Conservation (phyloP, 495 filamentous ascomycete species). For the Penicillium turbatum region DNA sequence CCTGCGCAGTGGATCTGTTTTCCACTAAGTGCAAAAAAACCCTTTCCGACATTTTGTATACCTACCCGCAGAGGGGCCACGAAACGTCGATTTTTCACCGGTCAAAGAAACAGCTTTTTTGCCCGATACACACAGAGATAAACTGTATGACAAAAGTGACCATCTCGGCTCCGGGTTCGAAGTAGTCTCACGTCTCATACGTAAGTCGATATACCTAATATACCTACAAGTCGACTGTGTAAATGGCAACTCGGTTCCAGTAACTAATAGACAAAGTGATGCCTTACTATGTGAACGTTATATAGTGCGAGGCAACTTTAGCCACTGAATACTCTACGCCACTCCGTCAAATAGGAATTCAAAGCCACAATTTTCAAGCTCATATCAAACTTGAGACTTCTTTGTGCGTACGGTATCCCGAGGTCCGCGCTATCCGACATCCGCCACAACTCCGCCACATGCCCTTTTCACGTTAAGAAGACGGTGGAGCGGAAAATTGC, state of each 20-base stretch:
- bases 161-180: neutral
- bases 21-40: conserved; percentile 18
- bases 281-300: no score
- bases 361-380: neutral
- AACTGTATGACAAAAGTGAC: neutral
- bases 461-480: conserved; percentile 20
- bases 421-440: conserved; percentile 21
- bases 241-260: no score
- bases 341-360: neutral
- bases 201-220: neutral
- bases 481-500: conserved; percentile 21
- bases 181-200: neutral
- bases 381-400: neutral
- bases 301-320: neutral
- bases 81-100: conserved; percentile 25
- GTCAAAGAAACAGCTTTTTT: conserved; percentile 11
- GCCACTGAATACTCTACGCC: neutral
- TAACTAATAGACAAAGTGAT: no score
- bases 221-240: neutral
- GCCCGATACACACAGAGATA: conserved; percentile 1
- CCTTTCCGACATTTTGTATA: conserved; percentile 13
- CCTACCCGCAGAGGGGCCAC: conserved; percentile 25
- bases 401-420: conserved; percentile 21
- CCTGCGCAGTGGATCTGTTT: conserved; percentile 20
- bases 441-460: conserved; percentile 13